A percentile compares a stretch with the other conserved stretches of the same genome.
These are phyloP conservation scores for Yamadazyma dendronema DNA, from an alignment of 1,139 yeast genomes.

Conservation along the genomic window DNA sequence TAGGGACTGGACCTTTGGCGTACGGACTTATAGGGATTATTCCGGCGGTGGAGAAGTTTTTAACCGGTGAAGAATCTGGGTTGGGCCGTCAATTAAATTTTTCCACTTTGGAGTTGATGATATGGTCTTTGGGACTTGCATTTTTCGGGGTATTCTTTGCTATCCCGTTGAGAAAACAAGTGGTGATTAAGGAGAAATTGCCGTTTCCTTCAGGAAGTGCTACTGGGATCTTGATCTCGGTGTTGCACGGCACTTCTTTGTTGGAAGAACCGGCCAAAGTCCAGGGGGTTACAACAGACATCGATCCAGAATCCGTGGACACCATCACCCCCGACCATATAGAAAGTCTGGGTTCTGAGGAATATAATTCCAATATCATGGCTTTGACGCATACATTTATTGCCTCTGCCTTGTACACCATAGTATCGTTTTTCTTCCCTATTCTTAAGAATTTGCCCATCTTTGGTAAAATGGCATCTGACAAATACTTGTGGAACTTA, in stretches of 20 bases:
- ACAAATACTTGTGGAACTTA: constrained; percentile 75
- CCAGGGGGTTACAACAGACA: background rate
- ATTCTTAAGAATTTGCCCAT: constrained; percentile 65
- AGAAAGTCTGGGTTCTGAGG: too few relatives aligned
- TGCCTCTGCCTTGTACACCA: constrained; percentile 71
- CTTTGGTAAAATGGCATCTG: constrained; percentile 67
- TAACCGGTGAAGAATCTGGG: constrained; percentile 79
- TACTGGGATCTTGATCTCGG: constrained; percentile 88
- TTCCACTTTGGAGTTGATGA: constrained; percentile 49
- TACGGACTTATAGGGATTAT: constrained; percentile 95
- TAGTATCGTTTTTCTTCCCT: constrained; percentile 72
- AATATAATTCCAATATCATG: constrained; percentile 55
- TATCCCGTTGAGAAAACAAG: constrained; percentile 80
- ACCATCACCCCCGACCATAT: too few relatives aligned
- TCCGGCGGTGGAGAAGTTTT: constrained; percentile 90
- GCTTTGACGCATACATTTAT: constrained; percentile 60
- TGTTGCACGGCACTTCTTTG: constrained; percentile 69
- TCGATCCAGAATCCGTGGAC: background rate
- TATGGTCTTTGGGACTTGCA: constrained; percentile 86
- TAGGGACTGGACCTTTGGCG: constrained; percentile 95
- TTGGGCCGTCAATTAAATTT: constrained; percentile 40
- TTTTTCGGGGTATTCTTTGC: constrained; percentile 96
- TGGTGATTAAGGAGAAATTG: constrained; percentile 76
- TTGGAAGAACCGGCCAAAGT: constrained; percentile 34
- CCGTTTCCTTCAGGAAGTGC: constrained; percentile 97